Evolutionary conservation across 2,329 filamentous ascomycete genomes (phyloP).

Genomic region (Dryadomyces quercivorus): DNA sequence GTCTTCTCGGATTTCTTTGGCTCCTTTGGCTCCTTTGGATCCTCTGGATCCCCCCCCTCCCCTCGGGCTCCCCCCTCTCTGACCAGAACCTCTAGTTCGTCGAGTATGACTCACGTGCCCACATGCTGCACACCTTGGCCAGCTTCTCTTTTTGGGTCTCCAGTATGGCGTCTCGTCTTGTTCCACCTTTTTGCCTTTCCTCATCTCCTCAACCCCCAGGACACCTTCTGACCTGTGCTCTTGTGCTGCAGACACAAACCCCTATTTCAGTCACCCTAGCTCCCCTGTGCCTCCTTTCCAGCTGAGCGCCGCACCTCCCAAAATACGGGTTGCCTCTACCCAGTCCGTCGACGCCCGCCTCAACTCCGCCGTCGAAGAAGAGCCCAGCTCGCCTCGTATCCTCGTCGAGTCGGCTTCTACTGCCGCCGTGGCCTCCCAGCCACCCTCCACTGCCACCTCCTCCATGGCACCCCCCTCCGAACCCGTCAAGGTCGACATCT

Average conservation of each 20-base stretch:
- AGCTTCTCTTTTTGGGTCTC: conserved; percentile 94
- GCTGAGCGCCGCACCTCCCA: conserved; percentile 53
- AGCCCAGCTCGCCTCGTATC: conserved; percentile 40
- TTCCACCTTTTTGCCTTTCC: neutral
- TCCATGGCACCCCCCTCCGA: conserved; percentile 22
- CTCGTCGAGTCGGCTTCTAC: conserved; percentile 1
- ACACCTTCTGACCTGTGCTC: neutral
- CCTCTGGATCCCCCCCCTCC: neutral
- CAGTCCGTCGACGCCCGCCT: conserved; percentile 78
- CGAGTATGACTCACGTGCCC: conserved; percentile 89
- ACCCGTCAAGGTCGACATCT: conserved; percentile 73
- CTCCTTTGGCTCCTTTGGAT: neutral
- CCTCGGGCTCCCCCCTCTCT: conserved; percentile 14
- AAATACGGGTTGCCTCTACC: conserved; percentile 70
- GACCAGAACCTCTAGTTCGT: conserved; percentile 54
- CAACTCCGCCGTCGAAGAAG: conserved; percentile 57
- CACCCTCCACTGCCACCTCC: conserved; percentile 10
- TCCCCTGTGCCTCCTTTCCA: conserved; percentile 64
- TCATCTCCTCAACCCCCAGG: neutral
- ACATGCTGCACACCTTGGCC: conserved; percentile 75
- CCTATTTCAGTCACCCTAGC: conserved; percentile 42
- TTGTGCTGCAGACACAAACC: conserved; percentile 25
- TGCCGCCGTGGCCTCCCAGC: conserved; percentile 9
- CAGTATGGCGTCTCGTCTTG: conserved; percentile 35
- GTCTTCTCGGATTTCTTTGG: conserved; percentile 15